Evolutionary conservation across 2,329 filamentous ascomycete genomes (phyloP).

Genomic region (Cladosporium sp.): DNA sequence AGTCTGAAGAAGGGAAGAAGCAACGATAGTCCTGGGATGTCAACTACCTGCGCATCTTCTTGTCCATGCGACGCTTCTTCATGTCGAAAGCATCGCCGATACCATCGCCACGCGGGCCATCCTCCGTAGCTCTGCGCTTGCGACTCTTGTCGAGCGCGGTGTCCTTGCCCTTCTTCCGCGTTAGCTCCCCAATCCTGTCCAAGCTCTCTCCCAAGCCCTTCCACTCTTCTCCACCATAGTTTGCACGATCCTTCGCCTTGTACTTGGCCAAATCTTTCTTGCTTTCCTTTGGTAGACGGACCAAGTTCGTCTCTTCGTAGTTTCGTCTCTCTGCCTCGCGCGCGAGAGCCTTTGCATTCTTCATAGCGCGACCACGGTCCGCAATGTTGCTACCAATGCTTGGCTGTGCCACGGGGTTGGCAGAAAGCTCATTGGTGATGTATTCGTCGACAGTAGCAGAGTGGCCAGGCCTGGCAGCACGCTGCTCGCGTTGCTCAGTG

Average conservation of each 20-base stretch:
- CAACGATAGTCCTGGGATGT: background rate
- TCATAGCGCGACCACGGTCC: constrained; percentile 71
- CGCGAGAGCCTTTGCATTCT: constrained; percentile 70
- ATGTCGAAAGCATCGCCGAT: constrained; percentile 73
- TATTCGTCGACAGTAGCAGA: constrained; percentile 91
- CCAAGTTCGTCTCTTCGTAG: constrained; percentile 92
- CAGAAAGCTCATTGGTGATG: constrained; percentile 75
- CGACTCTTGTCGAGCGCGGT: constrained; percentile 75
- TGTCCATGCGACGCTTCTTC: constrained; percentile 52
- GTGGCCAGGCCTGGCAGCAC: constrained; percentile 63
- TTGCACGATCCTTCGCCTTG: constrained; percentile 43
- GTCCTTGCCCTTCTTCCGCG: constrained; percentile 60
- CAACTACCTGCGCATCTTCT: constrained; percentile 36
- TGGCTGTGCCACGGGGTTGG: constrained; percentile 76
- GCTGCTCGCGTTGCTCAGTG: constrained; percentile 50
- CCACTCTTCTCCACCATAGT: constrained; percentile 93
- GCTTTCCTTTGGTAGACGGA: constrained; percentile 76
- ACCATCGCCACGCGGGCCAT: constrained; percentile 65
- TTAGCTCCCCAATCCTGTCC: constrained; percentile 80
- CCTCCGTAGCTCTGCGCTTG: constrained; percentile 71
- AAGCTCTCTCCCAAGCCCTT: constrained; percentile 76
- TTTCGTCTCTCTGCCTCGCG: constrained; percentile 73
- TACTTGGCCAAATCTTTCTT: constrained; percentile 78
- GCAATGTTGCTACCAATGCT: constrained; percentile 86
- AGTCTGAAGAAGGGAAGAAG: constrained; percentile 1